These are phyloP conservation scores for Stagonosporopsis tanaceti DNA, from an alignment of 2,329 filamentous ascomycete species.

Conservation along the genomic window DNA sequence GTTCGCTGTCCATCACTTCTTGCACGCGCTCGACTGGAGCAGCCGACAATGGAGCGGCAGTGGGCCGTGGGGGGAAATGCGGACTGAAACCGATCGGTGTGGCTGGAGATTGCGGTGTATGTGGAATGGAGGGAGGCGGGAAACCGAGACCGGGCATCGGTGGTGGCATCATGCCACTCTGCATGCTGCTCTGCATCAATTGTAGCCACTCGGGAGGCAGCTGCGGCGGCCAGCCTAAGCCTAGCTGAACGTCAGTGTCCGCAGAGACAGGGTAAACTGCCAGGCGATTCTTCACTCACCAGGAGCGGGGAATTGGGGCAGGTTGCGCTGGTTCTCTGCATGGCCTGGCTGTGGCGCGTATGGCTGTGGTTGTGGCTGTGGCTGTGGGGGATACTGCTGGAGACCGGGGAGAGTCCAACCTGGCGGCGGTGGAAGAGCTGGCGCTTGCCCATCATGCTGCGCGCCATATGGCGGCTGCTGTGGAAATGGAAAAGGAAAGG, in stretches of 20 bases:
- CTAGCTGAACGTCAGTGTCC: not conserved
- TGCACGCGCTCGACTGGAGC: constrained; percentile 35
- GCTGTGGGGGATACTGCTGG: constrained; percentile 15
- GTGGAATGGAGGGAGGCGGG: constrained; percentile 31
- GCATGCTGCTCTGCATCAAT: constrained; percentile 29
- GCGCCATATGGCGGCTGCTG: constrained; percentile 6
- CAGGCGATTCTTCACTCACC: not conserved
- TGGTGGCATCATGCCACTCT: constrained; percentile 31
- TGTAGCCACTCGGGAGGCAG: constrained; percentile 47
- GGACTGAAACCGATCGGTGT: constrained; percentile 26
- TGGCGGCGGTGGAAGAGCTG: constrained; percentile 14
- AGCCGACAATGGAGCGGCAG: constrained; percentile 1
- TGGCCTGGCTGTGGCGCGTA: constrained; percentile 14
- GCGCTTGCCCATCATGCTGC: constrained; percentile 14
- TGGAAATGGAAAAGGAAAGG: constrained; percentile 32
- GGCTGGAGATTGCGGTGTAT: constrained; percentile 28
- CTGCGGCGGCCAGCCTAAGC: constrained; percentile 29
- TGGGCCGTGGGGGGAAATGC: constrained; percentile 21
- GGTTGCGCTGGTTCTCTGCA: constrained; percentile 14
- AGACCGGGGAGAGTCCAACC: constrained; percentile 17
- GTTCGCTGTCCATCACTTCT: constrained; percentile 53
- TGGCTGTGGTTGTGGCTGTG: constrained; percentile 13
- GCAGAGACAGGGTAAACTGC: not conserved
- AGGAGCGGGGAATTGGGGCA: constrained; percentile 11
- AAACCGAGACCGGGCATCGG: constrained; percentile 30